Conservation (phyloP, 179 eudicot genomes). For the Beta corolliflora region DNA sequence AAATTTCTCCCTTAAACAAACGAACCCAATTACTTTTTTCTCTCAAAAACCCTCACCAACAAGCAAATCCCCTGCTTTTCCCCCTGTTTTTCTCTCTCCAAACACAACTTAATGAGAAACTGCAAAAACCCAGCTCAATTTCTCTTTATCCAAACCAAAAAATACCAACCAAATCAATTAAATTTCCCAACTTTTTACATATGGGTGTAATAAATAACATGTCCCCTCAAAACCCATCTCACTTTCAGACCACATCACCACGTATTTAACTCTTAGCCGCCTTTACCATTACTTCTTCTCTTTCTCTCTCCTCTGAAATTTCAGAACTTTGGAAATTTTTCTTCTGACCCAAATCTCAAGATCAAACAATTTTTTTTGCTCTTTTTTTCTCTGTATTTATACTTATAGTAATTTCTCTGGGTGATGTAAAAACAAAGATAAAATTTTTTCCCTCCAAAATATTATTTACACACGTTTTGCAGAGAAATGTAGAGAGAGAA, state of each 20-base stretch:
- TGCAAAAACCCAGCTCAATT: conserved; percentile 17
- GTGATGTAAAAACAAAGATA: neutral
- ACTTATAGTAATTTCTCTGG: neutral
- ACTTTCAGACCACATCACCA: conserved; percentile 22
- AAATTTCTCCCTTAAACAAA: neutral
- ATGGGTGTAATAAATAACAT: conserved; percentile 25
- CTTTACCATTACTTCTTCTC: conserved; percentile 39
- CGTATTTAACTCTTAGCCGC: conserved; percentile 47
- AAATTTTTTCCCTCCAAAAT: conserved; percentile 12
- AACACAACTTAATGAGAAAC: neutral
- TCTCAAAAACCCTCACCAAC: neutral
- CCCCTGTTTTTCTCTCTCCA: conserved; percentile 19
- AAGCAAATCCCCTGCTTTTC: conserved; percentile 13
- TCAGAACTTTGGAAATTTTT: conserved; percentile 24
- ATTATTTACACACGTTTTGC: conserved; percentile 20
- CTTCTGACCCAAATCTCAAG: conserved; percentile 29
- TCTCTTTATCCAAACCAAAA: neutral
- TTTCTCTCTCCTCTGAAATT: conserved; percentile 12
- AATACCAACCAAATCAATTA: neutral
- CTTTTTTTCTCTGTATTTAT: neutral
- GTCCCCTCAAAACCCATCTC: conserved; percentile 30
- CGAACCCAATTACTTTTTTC: neutral
- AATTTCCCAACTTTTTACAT: conserved; percentile 2
- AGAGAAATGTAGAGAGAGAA: conserved; percentile 8
- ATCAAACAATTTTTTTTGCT: conserved; percentile 5